These are phyloP conservation scores for Ceratobasidium sp. DNA, from an alignment of 1,284 basidiomycete species.

Conservation along the genomic window DNA sequence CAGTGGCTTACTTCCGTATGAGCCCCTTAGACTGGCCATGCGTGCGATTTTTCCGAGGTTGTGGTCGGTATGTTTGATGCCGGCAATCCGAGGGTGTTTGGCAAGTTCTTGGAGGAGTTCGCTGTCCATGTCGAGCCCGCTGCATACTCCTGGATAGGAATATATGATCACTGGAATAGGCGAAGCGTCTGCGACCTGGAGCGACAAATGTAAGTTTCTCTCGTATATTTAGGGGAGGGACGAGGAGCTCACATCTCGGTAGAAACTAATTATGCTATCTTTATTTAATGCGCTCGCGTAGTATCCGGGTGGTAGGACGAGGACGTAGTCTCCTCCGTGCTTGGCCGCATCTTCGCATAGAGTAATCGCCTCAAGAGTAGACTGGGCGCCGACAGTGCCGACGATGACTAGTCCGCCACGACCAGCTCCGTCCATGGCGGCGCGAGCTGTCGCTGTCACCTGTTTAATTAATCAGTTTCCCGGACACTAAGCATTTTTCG, in stretches of 20 bases:
- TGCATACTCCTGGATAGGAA: slow-evolving; percentile 79
- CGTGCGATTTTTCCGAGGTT: slow-evolving; percentile 76
- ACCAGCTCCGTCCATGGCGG: slow-evolving; percentile 80
- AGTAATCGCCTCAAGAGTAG: slow-evolving; percentile 85
- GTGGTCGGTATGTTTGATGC: slow-evolving; percentile 88
- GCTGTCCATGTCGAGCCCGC: slow-evolving; percentile 81
- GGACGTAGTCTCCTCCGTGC: slow-evolving; percentile 82
- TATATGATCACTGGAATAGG: slow-evolving; percentile 91
- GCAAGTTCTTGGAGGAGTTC: slow-evolving; percentile 81
- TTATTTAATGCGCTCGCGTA: slow-evolving; percentile 63
- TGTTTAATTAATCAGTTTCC: slow-evolving; percentile 37
- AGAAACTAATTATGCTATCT: slow-evolving; percentile 74
- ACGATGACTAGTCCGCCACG: slow-evolving; percentile 79
- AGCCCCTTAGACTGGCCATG: not conserved
- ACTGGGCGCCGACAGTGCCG: slow-evolving; percentile 87
- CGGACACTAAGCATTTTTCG: not conserved
- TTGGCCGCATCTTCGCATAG: slow-evolving; percentile 82
- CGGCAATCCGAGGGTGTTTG: slow-evolving; percentile 88
- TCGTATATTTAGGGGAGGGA: slow-evolving; percentile 11
- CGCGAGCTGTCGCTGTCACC: slow-evolving; percentile 66
- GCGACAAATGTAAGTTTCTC: slow-evolving; percentile 59
- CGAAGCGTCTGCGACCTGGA: slow-evolving; percentile 81
- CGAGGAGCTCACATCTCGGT: slow-evolving; percentile 66
- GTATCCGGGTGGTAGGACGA: slow-evolving; percentile 74
- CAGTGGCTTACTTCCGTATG: not conserved